Evolutionary conservation across 345 rosid genomes (phyloP).

Genomic region (Eucalyptus melliodora): DNA sequence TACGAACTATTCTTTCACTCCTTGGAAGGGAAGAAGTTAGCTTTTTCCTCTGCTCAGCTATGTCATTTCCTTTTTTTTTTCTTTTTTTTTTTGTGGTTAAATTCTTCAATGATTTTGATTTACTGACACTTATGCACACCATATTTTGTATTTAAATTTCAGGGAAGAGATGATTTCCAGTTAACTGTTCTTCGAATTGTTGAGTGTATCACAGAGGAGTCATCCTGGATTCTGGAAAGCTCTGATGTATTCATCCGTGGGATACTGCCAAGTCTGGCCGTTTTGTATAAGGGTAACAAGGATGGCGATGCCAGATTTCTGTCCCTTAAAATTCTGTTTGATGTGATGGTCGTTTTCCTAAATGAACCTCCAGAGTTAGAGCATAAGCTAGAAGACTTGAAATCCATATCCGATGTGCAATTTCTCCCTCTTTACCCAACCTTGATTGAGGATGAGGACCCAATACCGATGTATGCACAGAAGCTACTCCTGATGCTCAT

Average conservation of each 20-base stretch:
- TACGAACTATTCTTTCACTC: neutral
- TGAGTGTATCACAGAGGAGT: constrained; percentile 71
- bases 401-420: constrained; percentile 60
- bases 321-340: constrained; percentile 84
- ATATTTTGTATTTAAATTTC: neutral
- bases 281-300: constrained; percentile 79
- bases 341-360: constrained; percentile 64
- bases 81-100: neutral
- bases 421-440: constrained; percentile 95
- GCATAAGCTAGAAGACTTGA: constrained; percentile 44
- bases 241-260: constrained; percentile 37
- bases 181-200: constrained; percentile 77
- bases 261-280: constrained; percentile 75
- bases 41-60: neutral
- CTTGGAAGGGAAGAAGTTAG: neutral
- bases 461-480: constrained; percentile 92
- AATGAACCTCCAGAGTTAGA: constrained; percentile 43
- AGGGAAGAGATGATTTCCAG: constrained; percentile 97
- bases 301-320: constrained; percentile 90
- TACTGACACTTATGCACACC: neutral
- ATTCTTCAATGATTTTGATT: neutral
- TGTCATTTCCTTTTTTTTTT: neutral
- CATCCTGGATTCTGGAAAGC: constrained; percentile 43
- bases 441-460: constrained; percentile 93
- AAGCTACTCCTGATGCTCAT: constrained; percentile 94